Conservation (phyloP, 768 basidiomycete genomes). For the Boletus subparvulus region DNA sequence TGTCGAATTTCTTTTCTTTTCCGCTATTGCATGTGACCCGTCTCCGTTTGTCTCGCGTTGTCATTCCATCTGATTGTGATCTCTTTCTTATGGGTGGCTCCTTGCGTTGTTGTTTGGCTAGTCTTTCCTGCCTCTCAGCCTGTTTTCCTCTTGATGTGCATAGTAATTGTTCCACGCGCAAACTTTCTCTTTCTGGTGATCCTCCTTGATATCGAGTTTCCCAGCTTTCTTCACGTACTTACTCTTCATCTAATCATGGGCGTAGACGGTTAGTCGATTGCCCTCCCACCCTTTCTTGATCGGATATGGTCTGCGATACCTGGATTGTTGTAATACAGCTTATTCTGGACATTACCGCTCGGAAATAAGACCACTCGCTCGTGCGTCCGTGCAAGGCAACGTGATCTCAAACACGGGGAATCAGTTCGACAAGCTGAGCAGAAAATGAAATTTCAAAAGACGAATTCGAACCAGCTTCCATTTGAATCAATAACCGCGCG, state of each 20-base stretch:
- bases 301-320: conserved; percentile 36
- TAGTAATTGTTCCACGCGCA: conserved; percentile 14
- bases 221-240: conserved; percentile 23
- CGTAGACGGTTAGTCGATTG: conserved; percentile 17
- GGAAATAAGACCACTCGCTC: conserved; percentile 13
- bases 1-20: conserved; percentile 10
- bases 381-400: neutral
- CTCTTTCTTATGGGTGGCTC: conserved; percentile 16
- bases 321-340: conserved; percentile 39
- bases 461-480: conserved; percentile 16
- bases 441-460: conserved; percentile 14
- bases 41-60: conserved; percentile 8
- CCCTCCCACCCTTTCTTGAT: conserved; percentile 23
- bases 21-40: conserved; percentile 15
- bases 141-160: conserved; percentile 20
- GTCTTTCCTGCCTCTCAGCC: conserved; percentile 4
- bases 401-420: neutral
- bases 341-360: conserved; percentile 27
- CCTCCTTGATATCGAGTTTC: conserved; percentile 16
- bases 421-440: neutral
- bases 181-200: neutral
- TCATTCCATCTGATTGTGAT: conserved; percentile 9
- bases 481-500: conserved; percentile 7
- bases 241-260: conserved; percentile 25
- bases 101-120: conserved; percentile 25